These are phyloP conservation scores for Saturnispora quitensis DNA, from an alignment of 805 yeast species.

Conservation along the genomic window DNA sequence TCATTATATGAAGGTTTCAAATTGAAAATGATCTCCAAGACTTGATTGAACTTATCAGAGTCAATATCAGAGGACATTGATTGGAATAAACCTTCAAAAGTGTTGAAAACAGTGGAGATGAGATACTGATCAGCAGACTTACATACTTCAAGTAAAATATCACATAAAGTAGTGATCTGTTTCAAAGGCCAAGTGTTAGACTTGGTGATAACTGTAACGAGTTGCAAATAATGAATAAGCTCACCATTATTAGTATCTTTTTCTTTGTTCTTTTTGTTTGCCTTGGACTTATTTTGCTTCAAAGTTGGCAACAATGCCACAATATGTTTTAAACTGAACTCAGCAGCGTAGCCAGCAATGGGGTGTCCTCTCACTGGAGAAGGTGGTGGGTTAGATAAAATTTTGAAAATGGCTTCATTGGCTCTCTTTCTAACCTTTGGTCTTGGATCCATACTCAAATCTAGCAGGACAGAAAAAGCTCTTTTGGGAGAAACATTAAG, in stretches of 20 bases:
- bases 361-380: constrained; percentile 75
- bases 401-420: constrained; percentile 67
- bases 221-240: constrained; percentile 68
- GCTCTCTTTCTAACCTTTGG: constrained; percentile 97
- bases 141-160: constrained; percentile 62
- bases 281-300: constrained; percentile 13
- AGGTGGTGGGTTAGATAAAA: constrained; percentile 56
- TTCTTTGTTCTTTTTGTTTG: constrained; percentile 32
- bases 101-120: constrained; percentile 73
- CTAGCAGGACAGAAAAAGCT: constrained; percentile 70
- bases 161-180: constrained; percentile 65
- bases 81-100: constrained; percentile 72
- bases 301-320: constrained; percentile 35
- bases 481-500: constrained; percentile 62
- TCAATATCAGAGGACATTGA: constrained; percentile 48
- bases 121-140: constrained; percentile 77
- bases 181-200: constrained; percentile 78
- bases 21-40: constrained; percentile 64
- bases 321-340: constrained; percentile 51
- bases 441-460: constrained; percentile 74
- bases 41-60: constrained; percentile 51
- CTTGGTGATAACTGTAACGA: constrained; percentile 59
- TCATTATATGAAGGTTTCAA: constrained; percentile 78
- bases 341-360: constrained; percentile 63
- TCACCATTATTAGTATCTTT: constrained; percentile 42